Evolutionary conservation across 345 rosid species (phyloP).

Genomic region (Balakata baccata): DNA sequence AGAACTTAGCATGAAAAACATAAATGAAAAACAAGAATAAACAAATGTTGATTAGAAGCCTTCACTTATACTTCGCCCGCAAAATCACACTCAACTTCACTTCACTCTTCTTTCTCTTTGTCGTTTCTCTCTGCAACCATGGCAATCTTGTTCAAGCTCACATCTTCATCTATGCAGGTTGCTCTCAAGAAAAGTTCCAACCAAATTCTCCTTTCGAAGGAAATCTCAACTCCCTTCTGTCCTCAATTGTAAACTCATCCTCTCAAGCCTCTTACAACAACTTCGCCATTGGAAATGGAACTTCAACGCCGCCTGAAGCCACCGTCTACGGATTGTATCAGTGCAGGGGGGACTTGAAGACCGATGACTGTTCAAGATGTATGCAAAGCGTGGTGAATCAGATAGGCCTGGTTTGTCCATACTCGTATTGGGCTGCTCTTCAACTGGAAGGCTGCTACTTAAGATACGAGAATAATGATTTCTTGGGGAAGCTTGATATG

Average conservation of each 20-base stretch:
- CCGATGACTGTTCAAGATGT: constrained; percentile 55
- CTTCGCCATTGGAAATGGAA: constrained; percentile 57
- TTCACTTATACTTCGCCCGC: constrained; percentile 30
- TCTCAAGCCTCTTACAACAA: constrained; percentile 49
- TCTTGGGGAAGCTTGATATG: constrained; percentile 65
- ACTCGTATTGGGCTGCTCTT: constrained; percentile 63
- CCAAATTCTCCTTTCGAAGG: constrained; percentile 59
- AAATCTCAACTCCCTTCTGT: constrained; percentile 55
- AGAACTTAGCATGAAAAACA: constrained; percentile 2
- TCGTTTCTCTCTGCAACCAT: constrained; percentile 16
- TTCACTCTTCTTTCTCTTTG: constrained; percentile 17
- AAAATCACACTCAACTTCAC: constrained; percentile 8
- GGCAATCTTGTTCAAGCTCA: constrained; percentile 34
- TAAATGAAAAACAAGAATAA: constrained; percentile 8
- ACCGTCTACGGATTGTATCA: constrained; percentile 63
- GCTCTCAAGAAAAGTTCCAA: constrained; percentile 66
- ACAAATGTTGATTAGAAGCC: constrained; percentile 32
- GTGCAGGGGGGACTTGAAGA: constrained; percentile 71
- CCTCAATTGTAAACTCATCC: constrained; percentile 65
- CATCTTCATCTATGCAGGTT: constrained; percentile 66
- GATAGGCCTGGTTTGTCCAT: constrained; percentile 57
- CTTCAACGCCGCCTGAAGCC: constrained; percentile 34
- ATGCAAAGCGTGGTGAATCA: constrained; percentile 56
- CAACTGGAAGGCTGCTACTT: constrained; percentile 72
- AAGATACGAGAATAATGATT: constrained; percentile 55